phyloP scores from a whole-genome alignment of 2,329 filamentous ascomycete genomes.

The Dactylellina sp. region DNA sequence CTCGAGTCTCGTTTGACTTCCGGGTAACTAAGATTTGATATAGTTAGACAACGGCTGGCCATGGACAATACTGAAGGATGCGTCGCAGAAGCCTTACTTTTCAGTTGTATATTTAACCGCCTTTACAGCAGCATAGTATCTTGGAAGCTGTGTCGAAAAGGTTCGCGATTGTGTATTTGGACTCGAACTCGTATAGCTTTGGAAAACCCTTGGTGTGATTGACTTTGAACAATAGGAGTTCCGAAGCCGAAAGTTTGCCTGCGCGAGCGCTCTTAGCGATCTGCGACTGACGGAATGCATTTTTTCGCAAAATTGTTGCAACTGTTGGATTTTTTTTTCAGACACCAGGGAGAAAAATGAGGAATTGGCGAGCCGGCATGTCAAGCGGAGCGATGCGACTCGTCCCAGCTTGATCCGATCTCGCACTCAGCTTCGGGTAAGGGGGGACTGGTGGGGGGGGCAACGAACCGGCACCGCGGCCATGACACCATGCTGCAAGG shows the following conservation, averaged over 20 bases:
- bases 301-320: constrained; percentile 14
- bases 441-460: constrained; percentile 1
- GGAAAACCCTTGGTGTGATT: not conserved
- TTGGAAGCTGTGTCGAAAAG: constrained; percentile 24
- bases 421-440: constrained; percentile 36
- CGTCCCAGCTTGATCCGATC: constrained; percentile 39
- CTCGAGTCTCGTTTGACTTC: constrained; percentile 81
- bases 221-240: constrained; percentile 8
- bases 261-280: constrained; percentile 25
- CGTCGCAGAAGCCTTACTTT: constrained; percentile 70
- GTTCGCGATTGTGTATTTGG: not conserved
- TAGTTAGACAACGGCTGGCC: not conserved
- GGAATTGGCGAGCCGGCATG: not conserved
- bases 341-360: not conserved
- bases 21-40: constrained; percentile 71
- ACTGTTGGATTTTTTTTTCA: constrained; percentile 28
- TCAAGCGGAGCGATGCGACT: constrained; percentile 5
- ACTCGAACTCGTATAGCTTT: not conserved
- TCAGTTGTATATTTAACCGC: constrained; percentile 82
- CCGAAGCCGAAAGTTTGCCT: not conserved
- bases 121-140: constrained; percentile 47
- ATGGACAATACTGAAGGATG: no score
- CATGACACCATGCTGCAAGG: constrained; percentile 49
- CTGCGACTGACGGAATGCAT: constrained; percentile 41
- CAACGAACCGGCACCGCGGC: constrained; percentile 8